These are phyloP conservation scores for Cytospora paraplurivora DNA, from an alignment of 2,329 filamentous ascomycete species.

Conservation along the genomic window DNA sequence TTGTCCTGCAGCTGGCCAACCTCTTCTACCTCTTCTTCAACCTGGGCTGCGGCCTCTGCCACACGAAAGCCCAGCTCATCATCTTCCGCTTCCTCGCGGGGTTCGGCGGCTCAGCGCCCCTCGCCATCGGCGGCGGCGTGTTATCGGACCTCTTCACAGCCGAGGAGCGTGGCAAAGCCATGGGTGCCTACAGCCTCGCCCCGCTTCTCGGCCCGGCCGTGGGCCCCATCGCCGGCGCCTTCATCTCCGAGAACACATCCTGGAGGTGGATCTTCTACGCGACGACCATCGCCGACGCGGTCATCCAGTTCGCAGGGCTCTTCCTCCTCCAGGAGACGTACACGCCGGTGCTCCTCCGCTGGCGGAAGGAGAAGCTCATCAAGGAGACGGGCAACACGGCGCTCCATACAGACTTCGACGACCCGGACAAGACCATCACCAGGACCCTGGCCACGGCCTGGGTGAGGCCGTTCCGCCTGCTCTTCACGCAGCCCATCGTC, in stretches of 20 bases:
- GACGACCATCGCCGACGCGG: constrained; percentile 62
- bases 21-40: constrained; percentile 58
- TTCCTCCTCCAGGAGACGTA: constrained; percentile 69
- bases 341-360: constrained; percentile 60
- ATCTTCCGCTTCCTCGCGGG: constrained; percentile 61
- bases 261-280: constrained; percentile 77
- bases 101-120: constrained; percentile 58
- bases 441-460: constrained; percentile 44
- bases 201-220: constrained; percentile 67
- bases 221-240: constrained; percentile 67
- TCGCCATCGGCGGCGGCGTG: constrained; percentile 50
- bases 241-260: constrained; percentile 62
- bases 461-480: constrained; percentile 52
- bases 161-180: constrained; percentile 64
- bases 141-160: constrained; percentile 53
- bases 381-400: constrained; percentile 57
- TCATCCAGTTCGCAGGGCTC: constrained; percentile 60
- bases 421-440: constrained; percentile 37
- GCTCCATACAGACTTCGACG: constrained; percentile 56
- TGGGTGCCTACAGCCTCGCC: constrained; percentile 63
- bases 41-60: constrained; percentile 53
- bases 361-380: constrained; percentile 55
- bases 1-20: constrained; percentile 57
- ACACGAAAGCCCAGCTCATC: constrained; percentile 55
- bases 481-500: constrained; percentile 55